Percentiles rank a stretch among this genome's conserved stretches.
Evolutionary conservation across 2,329 filamentous ascomycete species (phyloP).

Genomic region (Aspergillus sp.): DNA sequence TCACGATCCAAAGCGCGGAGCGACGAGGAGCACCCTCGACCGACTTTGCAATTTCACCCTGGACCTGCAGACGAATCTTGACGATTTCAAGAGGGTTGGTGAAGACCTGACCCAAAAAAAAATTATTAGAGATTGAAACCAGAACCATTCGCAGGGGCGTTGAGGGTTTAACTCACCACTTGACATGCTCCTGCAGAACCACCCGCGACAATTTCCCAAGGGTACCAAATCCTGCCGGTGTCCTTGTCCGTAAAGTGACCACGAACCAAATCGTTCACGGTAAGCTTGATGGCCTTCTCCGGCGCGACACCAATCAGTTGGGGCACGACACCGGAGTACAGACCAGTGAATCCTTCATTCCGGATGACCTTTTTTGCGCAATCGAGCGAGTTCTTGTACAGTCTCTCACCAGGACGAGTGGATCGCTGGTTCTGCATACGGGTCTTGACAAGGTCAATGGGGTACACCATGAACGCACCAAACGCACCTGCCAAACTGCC

Average conservation of each 20-base stretch:
- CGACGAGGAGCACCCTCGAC: slow-evolving; percentile 74
- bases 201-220: slow-evolving; percentile 75
- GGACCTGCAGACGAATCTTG: slow-evolving; percentile 96
- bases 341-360: slow-evolving; percentile 80
- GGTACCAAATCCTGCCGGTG: slow-evolving; percentile 61
- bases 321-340: slow-evolving; percentile 91
- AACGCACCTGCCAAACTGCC: slow-evolving; percentile 91
- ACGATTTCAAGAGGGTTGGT: slow-evolving; percentile 98
- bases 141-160: too few species aligned
- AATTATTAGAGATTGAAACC: too few species aligned
- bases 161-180: slow-evolving; percentile 59
- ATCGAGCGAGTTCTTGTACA: slow-evolving; percentile 97
- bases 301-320: slow-evolving; percentile 97
- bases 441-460: slow-evolving; percentile 97
- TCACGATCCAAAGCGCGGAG: slow-evolving; percentile 95
- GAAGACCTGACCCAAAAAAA: slow-evolving; percentile 57
- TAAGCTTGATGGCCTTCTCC: slow-evolving; percentile 98
- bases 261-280: slow-evolving; percentile 90
- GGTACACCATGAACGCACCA: slow-evolving; percentile 98
- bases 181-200: slow-evolving; percentile 86
- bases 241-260: slow-evolving; percentile 64
- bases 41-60: slow-evolving; percentile 88
- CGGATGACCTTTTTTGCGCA: slow-evolving; percentile 87
- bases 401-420: slow-evolving; percentile 68
- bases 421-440: slow-evolving; percentile 95